Evolutionary conservation across 2,329 filamentous ascomycete species (phyloP).

Genomic region (Ascomycota sp.): DNA sequence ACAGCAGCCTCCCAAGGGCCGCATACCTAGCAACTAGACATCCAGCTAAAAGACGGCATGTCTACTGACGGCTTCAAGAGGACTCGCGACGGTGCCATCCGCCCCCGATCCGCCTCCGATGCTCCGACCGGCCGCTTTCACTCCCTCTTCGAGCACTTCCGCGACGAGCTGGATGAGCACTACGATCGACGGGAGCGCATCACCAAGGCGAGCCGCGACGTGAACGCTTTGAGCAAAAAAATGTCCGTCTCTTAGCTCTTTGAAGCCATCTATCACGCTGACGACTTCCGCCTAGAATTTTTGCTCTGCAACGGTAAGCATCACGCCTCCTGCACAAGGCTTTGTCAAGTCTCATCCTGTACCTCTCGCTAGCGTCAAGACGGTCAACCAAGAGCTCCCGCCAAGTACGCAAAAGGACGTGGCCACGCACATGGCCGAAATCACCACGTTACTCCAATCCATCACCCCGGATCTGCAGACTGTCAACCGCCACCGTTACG

Average conservation of each 20-base stretch:
- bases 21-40: no score
- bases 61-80: slow-evolving; percentile 27
- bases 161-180: slow-evolving; percentile 78
- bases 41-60: slow-evolving; percentile 4
- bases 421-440: slow-evolving; percentile 46
- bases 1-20: neutral
- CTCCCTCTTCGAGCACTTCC: slow-evolving; percentile 69
- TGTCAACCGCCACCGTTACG: slow-evolving; percentile 69
- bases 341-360: neutral
- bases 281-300: slow-evolving; percentile 11
- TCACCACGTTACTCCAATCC: slow-evolving; percentile 43
- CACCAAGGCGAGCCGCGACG: slow-evolving; percentile 78
- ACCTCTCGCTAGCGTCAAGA: slow-evolving; percentile 33
- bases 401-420: slow-evolving; percentile 50
- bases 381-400: slow-evolving; percentile 42
- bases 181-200: slow-evolving; percentile 81
- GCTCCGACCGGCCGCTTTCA: slow-evolving; percentile 27
- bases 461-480: slow-evolving; percentile 56
- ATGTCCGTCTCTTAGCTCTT: slow-evolving; percentile 38
- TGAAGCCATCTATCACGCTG: neutral
- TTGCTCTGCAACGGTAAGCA: slow-evolving; percentile 17
- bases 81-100: slow-evolving; percentile 27
- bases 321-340: no score
- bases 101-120: slow-evolving; percentile 17
- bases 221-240: slow-evolving; percentile 91